Percentiles rank a stretch among this genome's conserved stretches.
Conservation (phyloP, 2,329 filamentous ascomycete genomes). For the Pseudogymnoascus sp. region DNA sequence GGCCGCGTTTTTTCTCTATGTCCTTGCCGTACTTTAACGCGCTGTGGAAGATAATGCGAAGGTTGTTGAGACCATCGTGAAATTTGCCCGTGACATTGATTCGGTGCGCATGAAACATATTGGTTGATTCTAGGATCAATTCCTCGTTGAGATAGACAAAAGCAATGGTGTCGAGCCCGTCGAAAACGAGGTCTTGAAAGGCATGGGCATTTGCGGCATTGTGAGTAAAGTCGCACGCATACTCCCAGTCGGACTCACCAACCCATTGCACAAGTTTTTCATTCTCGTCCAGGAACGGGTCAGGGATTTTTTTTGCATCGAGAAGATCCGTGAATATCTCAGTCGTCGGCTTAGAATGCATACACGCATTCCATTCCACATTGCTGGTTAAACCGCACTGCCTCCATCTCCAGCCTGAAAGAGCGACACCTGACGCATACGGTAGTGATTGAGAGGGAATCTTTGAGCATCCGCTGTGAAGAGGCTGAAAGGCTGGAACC, state of each 20-base stretch:
- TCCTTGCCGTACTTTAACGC: neutral
- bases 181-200: constrained; percentile 37
- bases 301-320: constrained; percentile 46
- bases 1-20: neutral
- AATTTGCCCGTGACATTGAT: constrained; percentile 40
- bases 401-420: neutral
- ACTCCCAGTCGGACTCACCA: constrained; percentile 54
- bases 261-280: constrained; percentile 55
- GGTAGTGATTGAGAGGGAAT: neutral
- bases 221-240: constrained; percentile 24
- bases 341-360: constrained; percentile 44
- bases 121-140: constrained; percentile 40
- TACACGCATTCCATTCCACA: neutral
- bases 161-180: constrained; percentile 50
- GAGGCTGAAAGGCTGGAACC: neutral
- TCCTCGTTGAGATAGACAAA: constrained; percentile 41
- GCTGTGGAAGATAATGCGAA: neutral
- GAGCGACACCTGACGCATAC: neutral
- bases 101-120: constrained; percentile 48
- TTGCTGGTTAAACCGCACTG: neutral
- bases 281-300: constrained; percentile 56
- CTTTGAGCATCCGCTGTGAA: neutral
- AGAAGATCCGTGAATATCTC: constrained; percentile 59
- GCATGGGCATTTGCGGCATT: neutral
- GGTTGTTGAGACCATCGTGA: neutral